Evolutionary conservation across 1,284 basidiomycete species (phyloP).

Genomic region (Puccinia brachypodii): DNA sequence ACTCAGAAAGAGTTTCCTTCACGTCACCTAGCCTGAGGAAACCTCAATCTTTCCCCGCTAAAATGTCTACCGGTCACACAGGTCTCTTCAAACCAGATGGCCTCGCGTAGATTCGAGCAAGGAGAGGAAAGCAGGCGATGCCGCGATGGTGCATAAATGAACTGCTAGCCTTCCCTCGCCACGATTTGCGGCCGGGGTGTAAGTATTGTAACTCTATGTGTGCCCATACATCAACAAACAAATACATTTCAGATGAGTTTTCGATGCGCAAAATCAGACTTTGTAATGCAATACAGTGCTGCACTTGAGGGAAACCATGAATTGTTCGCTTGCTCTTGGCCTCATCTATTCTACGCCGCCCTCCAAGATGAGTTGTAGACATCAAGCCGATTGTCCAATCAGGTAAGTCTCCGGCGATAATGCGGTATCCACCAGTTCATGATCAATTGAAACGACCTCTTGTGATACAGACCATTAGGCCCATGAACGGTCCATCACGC

Average conservation of each 20-base stretch:
- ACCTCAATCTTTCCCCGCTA: too few relatives aligned
- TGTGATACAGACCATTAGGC: constrained; percentile 1
- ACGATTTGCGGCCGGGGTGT: not conserved
- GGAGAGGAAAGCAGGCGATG: not conserved
- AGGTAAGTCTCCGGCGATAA: not conserved
- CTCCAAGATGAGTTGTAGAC: too few relatives aligned
- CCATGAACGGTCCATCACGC: not conserved
- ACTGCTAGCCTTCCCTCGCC: not conserved
- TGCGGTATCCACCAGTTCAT: not conserved
- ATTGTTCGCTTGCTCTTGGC: not conserved
- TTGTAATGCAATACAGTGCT: not conserved
- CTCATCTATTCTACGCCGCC: not conserved
- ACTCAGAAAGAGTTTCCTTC: too few relatives aligned
- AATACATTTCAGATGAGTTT: not conserved
- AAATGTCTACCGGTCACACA: too few relatives aligned
- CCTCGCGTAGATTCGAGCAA: too few relatives aligned
- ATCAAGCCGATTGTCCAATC: not conserved
- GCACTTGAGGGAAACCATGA: not conserved
- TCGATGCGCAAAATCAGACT: not conserved
- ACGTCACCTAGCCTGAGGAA: too few relatives aligned
- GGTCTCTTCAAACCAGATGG: not conserved
- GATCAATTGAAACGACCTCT: not conserved
- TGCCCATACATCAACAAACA: not conserved
- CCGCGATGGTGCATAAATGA: constrained; percentile 5
- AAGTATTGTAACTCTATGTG: not conserved